These are phyloP conservation scores for Amanita polypyramis DNA, from an alignment of 768 basidiomycete species.

Conservation along the genomic window DNA sequence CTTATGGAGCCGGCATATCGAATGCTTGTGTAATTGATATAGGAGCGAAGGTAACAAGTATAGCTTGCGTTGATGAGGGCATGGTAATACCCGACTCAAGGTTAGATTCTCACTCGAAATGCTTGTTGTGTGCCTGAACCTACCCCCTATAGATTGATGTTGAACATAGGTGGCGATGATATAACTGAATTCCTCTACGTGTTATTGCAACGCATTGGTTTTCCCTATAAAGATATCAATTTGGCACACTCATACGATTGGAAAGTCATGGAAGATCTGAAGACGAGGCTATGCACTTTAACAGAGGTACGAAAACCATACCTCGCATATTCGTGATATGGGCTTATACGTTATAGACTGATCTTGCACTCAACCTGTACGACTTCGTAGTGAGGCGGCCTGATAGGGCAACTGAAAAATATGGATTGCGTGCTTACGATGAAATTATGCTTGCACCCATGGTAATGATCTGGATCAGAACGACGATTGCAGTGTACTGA, in stretches of 20 bases:
- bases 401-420: constrained; percentile 72
- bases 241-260: constrained; percentile 76
- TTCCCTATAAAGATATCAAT: constrained; percentile 83
- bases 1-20: constrained; percentile 91
- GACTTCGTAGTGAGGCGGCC: constrained; percentile 83
- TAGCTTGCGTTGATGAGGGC: constrained; percentile 94
- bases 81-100: constrained; percentile 79
- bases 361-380: constrained; percentile 83
- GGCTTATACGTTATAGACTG: constrained; percentile 38
- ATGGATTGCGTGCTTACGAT: constrained; percentile 85
- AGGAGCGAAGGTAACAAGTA: constrained; percentile 72
- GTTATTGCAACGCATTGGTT: constrained; percentile 66
- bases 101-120: constrained; percentile 26
- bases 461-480: constrained; percentile 34
- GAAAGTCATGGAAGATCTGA: constrained; percentile 87
- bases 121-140: constrained; percentile 2
- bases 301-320: constrained; percentile 54
- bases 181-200: constrained; percentile 84
- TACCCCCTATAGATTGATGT: constrained; percentile 42
- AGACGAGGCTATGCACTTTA: constrained; percentile 74
- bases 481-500: not conserved
- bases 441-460: constrained; percentile 93
- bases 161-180: constrained; percentile 91
- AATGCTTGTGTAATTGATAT: constrained; percentile 95
- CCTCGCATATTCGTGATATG: constrained; percentile 6